phyloP scores from a whole-genome alignment of 305 asterid species.

The Fraxinus sp. region DNA sequence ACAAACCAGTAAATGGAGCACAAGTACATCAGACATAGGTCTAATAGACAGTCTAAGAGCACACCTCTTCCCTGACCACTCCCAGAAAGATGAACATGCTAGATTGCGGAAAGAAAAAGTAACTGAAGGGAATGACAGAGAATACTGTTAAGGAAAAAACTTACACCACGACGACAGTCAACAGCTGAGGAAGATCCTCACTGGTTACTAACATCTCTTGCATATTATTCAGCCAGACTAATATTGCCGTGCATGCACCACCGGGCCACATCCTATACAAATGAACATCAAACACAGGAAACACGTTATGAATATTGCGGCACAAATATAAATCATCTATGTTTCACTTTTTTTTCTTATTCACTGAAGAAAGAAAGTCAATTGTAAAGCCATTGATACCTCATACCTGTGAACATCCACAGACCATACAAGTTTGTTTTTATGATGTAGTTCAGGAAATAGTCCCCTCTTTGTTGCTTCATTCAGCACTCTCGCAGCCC shows the following conservation, averaged over 20 bases:
- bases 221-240: slow-evolving; percentile 77
- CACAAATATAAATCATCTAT: not conserved
- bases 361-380: not conserved
- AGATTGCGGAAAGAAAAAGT: not conserved
- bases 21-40: not conserved
- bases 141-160: slow-evolving; percentile 22
- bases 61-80: not conserved
- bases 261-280: slow-evolving; percentile 89
- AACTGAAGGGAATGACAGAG: not conserved
- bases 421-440: slow-evolving; percentile 78
- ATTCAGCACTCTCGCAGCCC: slow-evolving; percentile 83
- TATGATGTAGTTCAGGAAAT: slow-evolving; percentile 79
- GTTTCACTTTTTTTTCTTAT: not conserved
- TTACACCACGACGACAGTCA: slow-evolving; percentile 81
- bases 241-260: slow-evolving; percentile 85
- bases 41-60: not conserved
- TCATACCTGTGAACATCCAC: slow-evolving; percentile 96
- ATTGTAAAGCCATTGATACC: slow-evolving; percentile 42
- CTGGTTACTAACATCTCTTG: slow-evolving; percentile 48
- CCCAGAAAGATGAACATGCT: not conserved
- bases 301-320: slow-evolving; percentile 4
- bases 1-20: not conserved
- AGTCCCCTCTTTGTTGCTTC: slow-evolving; percentile 91
- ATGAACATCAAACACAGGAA: slow-evolving; percentile 26
- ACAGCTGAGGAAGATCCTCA: slow-evolving; percentile 80